Evolutionary conservation across 2,329 filamentous ascomycete genomes (phyloP).

Genomic region (Aspergillus japonicus): DNA sequence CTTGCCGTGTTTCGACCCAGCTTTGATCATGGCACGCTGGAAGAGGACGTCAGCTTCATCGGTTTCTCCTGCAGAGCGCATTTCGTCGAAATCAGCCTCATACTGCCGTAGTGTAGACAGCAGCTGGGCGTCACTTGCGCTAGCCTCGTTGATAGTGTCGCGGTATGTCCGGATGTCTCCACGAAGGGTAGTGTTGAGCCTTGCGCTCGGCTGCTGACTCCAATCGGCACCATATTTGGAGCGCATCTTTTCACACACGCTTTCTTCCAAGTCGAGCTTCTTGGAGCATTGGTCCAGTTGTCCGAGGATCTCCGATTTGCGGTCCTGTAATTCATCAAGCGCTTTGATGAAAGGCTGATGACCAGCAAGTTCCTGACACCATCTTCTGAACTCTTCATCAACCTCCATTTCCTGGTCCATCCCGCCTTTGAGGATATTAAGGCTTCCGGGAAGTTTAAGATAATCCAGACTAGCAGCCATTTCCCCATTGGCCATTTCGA

Average conservation of each 20-base stretch:
- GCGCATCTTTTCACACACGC: conserved; percentile 97
- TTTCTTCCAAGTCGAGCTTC: conserved; percentile 94
- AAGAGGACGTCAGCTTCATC: conserved; percentile 88
- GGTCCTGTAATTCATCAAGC: conserved; percentile 74
- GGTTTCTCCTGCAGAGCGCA: conserved; percentile 82
- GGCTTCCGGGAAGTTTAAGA: conserved; percentile 79
- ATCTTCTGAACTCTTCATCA: conserved; percentile 86
- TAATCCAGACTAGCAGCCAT: conserved; percentile 96
- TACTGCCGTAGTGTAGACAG: conserved; percentile 81
- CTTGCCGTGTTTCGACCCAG: conserved; percentile 57
- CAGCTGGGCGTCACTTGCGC: conserved; percentile 79
- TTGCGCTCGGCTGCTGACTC: conserved; percentile 93
- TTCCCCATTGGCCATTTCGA: conserved; percentile 88
- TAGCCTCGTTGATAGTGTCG: conserved; percentile 85
- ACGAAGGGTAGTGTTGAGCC: conserved; percentile 81
- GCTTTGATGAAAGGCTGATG: conserved; percentile 76
- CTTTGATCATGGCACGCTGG: conserved; percentile 79
- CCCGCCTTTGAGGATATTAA: conserved; percentile 89
- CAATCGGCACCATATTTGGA: conserved; percentile 94
- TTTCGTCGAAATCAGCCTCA: conserved; percentile 88
- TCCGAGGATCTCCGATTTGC: conserved; percentile 71
- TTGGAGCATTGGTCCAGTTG: conserved; percentile 78
- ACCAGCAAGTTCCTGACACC: conserved; percentile 89
- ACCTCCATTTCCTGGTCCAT: conserved; percentile 85
- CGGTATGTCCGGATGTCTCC: conserved; percentile 85